phyloP scores from a whole-genome alignment of 2,329 filamentous ascomycete genomes.

The Aspergillus flavus region DNA sequence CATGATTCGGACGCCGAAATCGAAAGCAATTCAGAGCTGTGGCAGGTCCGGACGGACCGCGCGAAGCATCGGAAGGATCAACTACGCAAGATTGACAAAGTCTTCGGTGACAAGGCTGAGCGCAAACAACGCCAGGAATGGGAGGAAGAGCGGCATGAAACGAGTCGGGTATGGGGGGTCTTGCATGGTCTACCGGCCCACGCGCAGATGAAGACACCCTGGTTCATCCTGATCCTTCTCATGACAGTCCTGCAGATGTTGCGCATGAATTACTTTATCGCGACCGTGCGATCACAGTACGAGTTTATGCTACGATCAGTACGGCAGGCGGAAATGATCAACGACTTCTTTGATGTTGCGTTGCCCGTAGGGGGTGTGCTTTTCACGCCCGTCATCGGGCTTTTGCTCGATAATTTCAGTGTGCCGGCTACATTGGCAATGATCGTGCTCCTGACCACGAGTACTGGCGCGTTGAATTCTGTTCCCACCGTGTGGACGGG shows the following conservation, averaged over 20 bases:
- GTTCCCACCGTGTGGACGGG: slow-evolving; percentile 65
- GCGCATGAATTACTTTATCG: slow-evolving; percentile 85
- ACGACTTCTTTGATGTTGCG: slow-evolving; percentile 81
- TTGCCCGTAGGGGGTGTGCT: slow-evolving; percentile 79
- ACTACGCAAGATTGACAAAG: slow-evolving; percentile 67
- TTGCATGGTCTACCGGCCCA: slow-evolving; percentile 71
- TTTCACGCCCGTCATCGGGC: slow-evolving; percentile 81
- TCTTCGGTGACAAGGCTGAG: slow-evolving; percentile 68
- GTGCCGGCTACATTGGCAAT: slow-evolving; percentile 70
- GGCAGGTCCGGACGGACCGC: slow-evolving; percentile 54
- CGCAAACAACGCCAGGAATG: slow-evolving; percentile 58
- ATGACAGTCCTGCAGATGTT: slow-evolving; percentile 79
- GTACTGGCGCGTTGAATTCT: slow-evolving; percentile 75
- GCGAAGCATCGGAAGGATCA: slow-evolving; percentile 63
- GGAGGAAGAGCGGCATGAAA: slow-evolving; percentile 70
- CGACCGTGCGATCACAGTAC: slow-evolving; percentile 83
- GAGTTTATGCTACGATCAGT: slow-evolving; percentile 69
- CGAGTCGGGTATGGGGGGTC: slow-evolving; percentile 80
- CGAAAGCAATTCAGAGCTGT: slow-evolving; percentile 52
- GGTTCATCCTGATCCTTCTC: slow-evolving; percentile 83
- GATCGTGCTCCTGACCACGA: slow-evolving; percentile 71
- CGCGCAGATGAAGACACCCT: slow-evolving; percentile 75
- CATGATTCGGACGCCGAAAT: slow-evolving; percentile 56
- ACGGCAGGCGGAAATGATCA: slow-evolving; percentile 67
- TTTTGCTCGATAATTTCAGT: slow-evolving; percentile 74